These are phyloP conservation scores for Kurtzmaniella quercitrusa DNA, from an alignment of 1,139 yeast species.

Conservation along the genomic window DNA sequence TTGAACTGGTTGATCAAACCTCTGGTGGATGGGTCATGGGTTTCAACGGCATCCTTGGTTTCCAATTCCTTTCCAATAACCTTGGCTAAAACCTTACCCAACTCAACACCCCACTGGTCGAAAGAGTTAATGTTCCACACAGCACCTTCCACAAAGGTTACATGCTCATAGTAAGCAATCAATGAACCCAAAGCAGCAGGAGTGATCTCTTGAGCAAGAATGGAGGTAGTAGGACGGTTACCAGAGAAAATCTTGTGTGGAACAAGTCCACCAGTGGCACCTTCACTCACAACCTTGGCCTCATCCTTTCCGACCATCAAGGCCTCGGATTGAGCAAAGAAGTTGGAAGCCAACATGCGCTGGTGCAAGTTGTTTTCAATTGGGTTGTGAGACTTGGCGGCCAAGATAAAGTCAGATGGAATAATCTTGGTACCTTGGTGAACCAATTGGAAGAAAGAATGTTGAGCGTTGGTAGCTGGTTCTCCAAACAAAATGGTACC, in stretches of 20 bases:
- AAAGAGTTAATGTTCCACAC: conserved; percentile 98
- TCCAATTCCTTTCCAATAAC: conserved; percentile 87
- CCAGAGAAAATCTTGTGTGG: conserved; percentile 97
- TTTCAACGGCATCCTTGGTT: conserved; percentile 46
- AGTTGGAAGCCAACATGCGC: conserved; percentile 96
- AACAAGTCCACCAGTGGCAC: conserved; percentile 77
- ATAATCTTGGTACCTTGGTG: conserved; percentile 98
- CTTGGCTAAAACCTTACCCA: conserved; percentile 97
- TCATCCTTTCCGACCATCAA: conserved; percentile 93
- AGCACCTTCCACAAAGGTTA: conserved; percentile 97
- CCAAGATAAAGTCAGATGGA: conserved; percentile 93
- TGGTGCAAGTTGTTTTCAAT: conserved; percentile 92
- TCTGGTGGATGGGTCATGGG: conserved; percentile 89
- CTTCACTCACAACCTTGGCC: conserved; percentile 82
- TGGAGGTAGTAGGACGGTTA: conserved; percentile 98
- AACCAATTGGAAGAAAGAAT: conserved; percentile 97
- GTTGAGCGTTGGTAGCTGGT: conserved; percentile 98
- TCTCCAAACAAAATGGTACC: conserved; percentile 96
- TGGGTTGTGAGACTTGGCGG: conserved; percentile 98
- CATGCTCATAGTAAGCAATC: conserved; percentile 96
- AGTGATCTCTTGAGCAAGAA: conserved; percentile 90
- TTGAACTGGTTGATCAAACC: conserved; percentile 93
- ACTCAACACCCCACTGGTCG: conserved; percentile 99
- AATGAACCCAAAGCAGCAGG: conserved; percentile 95
- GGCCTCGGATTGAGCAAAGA: conserved; percentile 98